Percentiles rank a stretch among this genome's conserved stretches.
phyloP scores from a whole-genome alignment of 208 protist genomes.

The Leptomonas seymouri region DNA sequence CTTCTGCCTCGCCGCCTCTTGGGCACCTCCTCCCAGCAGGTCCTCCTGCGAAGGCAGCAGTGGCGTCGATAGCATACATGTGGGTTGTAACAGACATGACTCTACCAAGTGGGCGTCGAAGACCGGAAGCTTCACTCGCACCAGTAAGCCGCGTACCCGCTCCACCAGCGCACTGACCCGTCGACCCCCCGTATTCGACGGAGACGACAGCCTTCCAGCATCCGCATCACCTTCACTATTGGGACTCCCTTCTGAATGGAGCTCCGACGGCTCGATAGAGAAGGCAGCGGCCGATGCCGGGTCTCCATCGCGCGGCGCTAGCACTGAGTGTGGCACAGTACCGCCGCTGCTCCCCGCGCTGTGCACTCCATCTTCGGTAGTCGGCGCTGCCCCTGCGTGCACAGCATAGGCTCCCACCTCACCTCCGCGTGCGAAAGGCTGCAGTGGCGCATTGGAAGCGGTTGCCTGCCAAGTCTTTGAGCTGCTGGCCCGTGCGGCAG shows the following conservation, averaged over 20 bases:
- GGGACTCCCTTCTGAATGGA: too few relatives aligned
- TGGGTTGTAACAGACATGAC: background rate
- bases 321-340: too few relatives aligned
- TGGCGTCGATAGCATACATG: background rate
- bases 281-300: background rate
- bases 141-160: constrained; percentile 13
- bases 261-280: background rate
- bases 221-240: too few relatives aligned
- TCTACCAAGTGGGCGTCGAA: constrained; percentile 15
- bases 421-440: too few relatives aligned
- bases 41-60: background rate
- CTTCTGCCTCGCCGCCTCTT: too few relatives aligned
- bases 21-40: background rate
- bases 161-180: background rate
- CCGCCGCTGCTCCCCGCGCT: background rate
- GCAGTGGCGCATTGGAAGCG: background rate
- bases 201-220: background rate
- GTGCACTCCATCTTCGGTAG: background rate
- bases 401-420: too few relatives aligned
- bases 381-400: background rate
- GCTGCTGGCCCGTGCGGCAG: too few relatives aligned
- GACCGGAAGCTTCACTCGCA: constrained; percentile 23
- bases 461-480: background rate
- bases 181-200: background rate
- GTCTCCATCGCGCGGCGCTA: background rate